Conservation (phyloP, 768 basidiomycete genomes). For the Amanita brunnescens region DNA sequence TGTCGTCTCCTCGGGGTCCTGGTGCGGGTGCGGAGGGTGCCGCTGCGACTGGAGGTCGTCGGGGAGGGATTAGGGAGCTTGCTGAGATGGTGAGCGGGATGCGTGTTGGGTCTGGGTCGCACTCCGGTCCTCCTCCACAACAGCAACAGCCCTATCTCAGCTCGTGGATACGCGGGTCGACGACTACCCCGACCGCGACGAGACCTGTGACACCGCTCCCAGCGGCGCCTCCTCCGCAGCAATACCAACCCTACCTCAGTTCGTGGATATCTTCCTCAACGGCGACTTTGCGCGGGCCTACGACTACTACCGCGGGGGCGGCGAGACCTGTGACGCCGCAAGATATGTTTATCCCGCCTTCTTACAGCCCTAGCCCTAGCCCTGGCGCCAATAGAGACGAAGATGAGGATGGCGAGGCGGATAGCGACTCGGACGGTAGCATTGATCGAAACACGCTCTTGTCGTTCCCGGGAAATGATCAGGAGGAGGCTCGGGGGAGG, state of each 20-base stretch:
- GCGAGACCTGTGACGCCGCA: neutral
- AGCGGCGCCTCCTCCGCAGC: too few species aligned
- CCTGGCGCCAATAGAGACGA: too few species aligned
- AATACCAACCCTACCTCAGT: neutral
- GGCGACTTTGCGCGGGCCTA: too few species aligned
- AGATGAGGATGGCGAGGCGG: neutral
- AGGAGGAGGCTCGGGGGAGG: neutral
- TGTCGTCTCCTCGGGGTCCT: neutral
- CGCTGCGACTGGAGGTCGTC: neutral
- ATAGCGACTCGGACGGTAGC: neutral
- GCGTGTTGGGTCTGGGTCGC: neutral
- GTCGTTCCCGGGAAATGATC: neutral
- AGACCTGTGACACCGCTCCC: too few species aligned
- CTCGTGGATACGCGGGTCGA: neutral
- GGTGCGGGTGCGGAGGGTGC: neutral
- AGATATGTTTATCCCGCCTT: neutral
- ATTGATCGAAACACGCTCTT: neutral
- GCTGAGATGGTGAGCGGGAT: neutral
- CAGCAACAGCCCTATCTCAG: neutral
- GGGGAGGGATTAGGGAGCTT: neutral
- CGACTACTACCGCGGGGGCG: too few species aligned
- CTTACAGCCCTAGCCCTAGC: neutral
- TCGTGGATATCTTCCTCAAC: neutral
- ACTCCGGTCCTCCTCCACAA: neutral
- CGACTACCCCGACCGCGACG: neutral